Evolutionary conservation across 805 yeast genomes (phyloP), one percentile per base, ranked within the genome.

Genomic region (Candida broadrunensis): DNA sequence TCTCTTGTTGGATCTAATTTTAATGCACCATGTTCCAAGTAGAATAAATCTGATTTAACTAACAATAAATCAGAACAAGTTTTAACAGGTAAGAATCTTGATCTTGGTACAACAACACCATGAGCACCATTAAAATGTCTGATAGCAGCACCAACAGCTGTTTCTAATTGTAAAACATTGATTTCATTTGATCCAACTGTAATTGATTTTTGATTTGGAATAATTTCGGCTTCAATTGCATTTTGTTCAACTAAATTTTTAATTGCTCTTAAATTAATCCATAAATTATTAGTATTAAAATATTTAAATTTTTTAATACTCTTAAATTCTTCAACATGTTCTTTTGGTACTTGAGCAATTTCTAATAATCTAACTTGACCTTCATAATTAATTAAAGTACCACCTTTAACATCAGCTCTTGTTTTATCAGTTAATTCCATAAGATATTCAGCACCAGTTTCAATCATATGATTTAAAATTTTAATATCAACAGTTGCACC

Each of bases 351-450:
- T 75, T 91, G 99, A 32, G 97, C 97, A 55, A 93, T 91, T 70
- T 93, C 98, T 56, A 93, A 79, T 60, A 93, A 78, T 68, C 97
- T 82, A 45, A 93, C 96, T 60, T 85, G 82, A 48, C 97, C 98
- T 53, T 88, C 91, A 67, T 93, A 93, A 69, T 88, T 88, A 65
- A 93, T 90, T 66, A 93, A 80, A 51, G 98, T 93, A 75, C 98
- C 99, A 75, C 99, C 99, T 72, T 93, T 93, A 60, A 93, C 99
- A 66, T 93, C 99, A 26, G 99, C 99, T 68, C 98, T 84, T 38
- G 99, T 93, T 75, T 93, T 93, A 72, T 91, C 96, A 40, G 99
- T 93, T 65, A 93, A 81, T 72, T 93, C 99, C 99, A 93, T 93
- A 53, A 93, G 82, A 68, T 91, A 93, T 72, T 93, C 98, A 41